Evolutionary conservation across 352 stramenopile species (phyloP), one percentile per base, ranked within the genome.

Genomic region (Phytophthora sojae): DNA sequence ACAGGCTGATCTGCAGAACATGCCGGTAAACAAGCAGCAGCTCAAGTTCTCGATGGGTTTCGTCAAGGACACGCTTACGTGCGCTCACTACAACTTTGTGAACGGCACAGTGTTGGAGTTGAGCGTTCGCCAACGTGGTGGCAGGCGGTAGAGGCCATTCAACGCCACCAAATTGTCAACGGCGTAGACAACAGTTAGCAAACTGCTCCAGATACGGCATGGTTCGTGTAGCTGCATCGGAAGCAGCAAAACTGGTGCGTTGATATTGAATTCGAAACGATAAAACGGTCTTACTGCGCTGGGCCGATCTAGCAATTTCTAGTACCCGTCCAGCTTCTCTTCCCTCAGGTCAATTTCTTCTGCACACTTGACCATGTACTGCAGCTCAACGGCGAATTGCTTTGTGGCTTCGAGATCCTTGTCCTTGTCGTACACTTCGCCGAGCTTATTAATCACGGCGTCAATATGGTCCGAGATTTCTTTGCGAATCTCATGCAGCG

Each of bases 1-100:
- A 57, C 53, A 93, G 86, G 63, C 66, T 4, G 77, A 97, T 51
- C 75, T 98, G 44, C 87, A 91, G 39, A 86, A 82, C 7, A 99
- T 99, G 94, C 95, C 95, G 4, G 71, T 94, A 32, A 98, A 98
- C 82, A 99, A 99, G 74, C 94, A 98, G 79, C 96, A 99, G 78
- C 73, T 99, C 19, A 98, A 98, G 75, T 89, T 87, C 21, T 69
- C 89, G 6, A 81, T 86, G 63, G 95, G 92, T 5, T 99, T 99
- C 63, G 80, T 98, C 61, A 99, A 99, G 73, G 96, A 96, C 61
- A 55, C 83, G 12, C 79, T 95, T 15, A 90, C 67, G 1, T 93
- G 85, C 26, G 89, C 89, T 25, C 89, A 96, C 70, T 96, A 96
- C 85, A 96, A 96, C 68, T 95, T 96, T 61, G 73, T 91, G 50